Evolutionary conservation across 805 yeast species (phyloP).

Genomic region (Yarrowia keelungensis): DNA sequence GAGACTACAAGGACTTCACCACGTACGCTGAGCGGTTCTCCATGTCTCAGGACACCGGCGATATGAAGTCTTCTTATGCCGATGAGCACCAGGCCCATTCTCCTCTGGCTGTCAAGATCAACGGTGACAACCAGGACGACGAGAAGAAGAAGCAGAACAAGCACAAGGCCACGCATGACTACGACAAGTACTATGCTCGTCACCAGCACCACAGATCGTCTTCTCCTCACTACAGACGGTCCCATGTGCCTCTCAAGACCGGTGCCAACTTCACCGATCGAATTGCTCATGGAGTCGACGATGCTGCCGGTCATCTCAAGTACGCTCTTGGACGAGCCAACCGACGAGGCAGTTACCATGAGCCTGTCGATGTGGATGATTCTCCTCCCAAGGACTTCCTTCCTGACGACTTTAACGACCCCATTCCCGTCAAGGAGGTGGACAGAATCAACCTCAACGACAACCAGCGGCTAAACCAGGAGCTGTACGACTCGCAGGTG

Average conservation of each 20-base stretch:
- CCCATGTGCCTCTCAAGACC: conserved; percentile 28
- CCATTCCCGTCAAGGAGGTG: conserved; percentile 14
- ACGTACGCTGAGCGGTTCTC: conserved; percentile 50
- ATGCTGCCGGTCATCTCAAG: conserved; percentile 32
- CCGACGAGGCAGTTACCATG: conserved; percentile 22
- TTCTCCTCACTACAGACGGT: conserved; percentile 20
- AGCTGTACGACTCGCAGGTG: conserved; percentile 11
- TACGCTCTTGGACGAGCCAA: conserved; percentile 31
- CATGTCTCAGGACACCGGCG: conserved; percentile 51
- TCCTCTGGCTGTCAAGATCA: conserved; percentile 29
- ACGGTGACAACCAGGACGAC: not conserved
- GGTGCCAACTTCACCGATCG: conserved; percentile 34
- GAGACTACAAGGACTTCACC: conserved; percentile 77
- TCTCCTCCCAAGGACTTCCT: conserved; percentile 3
- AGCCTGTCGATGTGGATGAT: not conserved
- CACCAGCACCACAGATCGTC: conserved; percentile 32
- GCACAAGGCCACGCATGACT: conserved; percentile 23
- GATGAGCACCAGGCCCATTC: conserved; percentile 37
- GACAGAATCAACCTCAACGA: conserved; percentile 2
- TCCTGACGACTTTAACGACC: conserved; percentile 12
- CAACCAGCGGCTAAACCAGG: conserved; percentile 1
- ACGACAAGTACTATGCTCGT: conserved; percentile 32
- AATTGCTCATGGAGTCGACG: conserved; percentile 35
- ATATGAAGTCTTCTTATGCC: conserved; percentile 36
- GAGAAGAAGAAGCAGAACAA: conserved; percentile 2